Percentiles rank a stretch among this genome's conserved stretches.
phyloP scores from a whole-genome alignment of 2,329 filamentous ascomycete genomes.

The Fusarium sp. region DNA sequence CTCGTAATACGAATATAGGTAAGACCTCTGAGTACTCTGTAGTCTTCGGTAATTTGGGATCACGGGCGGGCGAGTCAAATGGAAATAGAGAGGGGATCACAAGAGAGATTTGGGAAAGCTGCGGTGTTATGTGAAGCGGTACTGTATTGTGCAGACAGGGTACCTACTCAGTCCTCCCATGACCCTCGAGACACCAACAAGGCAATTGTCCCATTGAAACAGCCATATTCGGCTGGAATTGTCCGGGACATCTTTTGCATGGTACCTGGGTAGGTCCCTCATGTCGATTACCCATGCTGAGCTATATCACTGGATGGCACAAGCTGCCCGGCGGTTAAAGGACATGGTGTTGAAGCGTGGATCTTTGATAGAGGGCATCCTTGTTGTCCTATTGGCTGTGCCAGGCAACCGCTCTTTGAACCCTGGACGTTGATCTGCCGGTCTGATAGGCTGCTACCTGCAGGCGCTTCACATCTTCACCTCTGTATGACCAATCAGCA shows the following conservation, averaged over 20 bases:
- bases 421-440: constrained; percentile 31
- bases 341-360: constrained; percentile 31
- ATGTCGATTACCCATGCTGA: constrained; percentile 3
- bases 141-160: constrained; percentile 12
- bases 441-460: constrained; percentile 40
- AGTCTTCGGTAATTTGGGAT: neutral
- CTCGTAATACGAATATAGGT: neutral
- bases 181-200: neutral
- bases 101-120: constrained; percentile 25
- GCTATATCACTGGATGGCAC: constrained; percentile 25
- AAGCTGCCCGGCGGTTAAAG: constrained; percentile 33
- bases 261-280: constrained; percentile 24
- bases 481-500: constrained; percentile 51
- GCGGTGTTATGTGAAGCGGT: constrained; percentile 32
- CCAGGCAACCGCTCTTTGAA: constrained; percentile 15
- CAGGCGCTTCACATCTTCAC: constrained; percentile 38
- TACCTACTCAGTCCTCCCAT: constrained; percentile 17
- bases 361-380: constrained; percentile 30
- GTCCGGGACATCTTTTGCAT: constrained; percentile 21
- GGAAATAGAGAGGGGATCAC: constrained; percentile 16
- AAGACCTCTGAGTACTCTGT: neutral
- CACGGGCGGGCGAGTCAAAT: neutral
- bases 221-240: constrained; percentile 15
- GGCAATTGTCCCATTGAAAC: constrained; percentile 14
- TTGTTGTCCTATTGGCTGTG: constrained; percentile 32